Percentiles rank a stretch among this genome's conserved stretches.
phyloP scores from a whole-genome alignment of 2,329 filamentous ascomycete genomes.

The Mycocentrospora acerina region DNA sequence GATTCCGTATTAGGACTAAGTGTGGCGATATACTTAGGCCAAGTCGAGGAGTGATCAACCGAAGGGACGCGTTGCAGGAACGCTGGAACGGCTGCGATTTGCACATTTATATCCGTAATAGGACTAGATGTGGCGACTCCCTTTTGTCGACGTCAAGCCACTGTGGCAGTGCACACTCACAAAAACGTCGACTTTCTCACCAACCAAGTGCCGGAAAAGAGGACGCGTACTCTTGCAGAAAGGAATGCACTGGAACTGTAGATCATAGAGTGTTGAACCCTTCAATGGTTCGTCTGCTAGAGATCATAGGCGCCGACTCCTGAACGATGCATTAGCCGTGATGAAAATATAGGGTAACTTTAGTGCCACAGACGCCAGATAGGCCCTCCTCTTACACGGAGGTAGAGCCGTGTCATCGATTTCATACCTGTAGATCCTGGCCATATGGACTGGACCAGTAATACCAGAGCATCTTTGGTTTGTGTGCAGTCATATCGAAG shows the following conservation, averaged over 20 bases:
- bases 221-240: conserved; percentile 28
- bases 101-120: neutral
- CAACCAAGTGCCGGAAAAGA: conserved; percentile 5
- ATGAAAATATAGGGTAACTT: conserved; percentile 1
- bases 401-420: no score
- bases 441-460: no score
- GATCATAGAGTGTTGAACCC: no score
- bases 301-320: neutral
- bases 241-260: conserved; percentile 1
- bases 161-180: conserved; percentile 1
- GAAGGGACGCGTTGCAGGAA: conserved; percentile 18
- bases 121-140: no score
- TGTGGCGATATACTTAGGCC: conserved; percentile 32
- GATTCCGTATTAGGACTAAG: conserved; percentile 28
- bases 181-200: conserved; percentile 4
- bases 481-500: no score
- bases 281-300: no score
- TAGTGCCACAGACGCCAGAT: conserved; percentile 1
- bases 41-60: conserved; percentile 19
- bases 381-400: no score
- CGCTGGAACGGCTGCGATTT: conserved; percentile 20
- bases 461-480: no score
- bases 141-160: no score
- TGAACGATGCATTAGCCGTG: conserved; percentile 6
- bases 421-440: no score